Base-by-base conservation (phyloP, 768 basidiomycete genomes). In the Bullera alba region DNA sequence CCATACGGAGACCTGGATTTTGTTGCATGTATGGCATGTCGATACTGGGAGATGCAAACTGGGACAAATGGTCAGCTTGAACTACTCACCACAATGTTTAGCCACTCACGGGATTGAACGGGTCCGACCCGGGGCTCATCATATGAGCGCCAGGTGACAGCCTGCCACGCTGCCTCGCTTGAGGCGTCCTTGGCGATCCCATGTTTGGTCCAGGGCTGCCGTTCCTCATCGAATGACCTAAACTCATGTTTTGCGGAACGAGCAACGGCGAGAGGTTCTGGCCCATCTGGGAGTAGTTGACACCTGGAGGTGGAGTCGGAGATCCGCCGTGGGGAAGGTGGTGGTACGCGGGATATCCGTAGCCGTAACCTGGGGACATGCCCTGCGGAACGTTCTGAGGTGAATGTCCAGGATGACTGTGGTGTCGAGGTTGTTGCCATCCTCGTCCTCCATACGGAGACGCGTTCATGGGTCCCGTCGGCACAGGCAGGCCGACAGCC, bases 401-500 rank as follows among this genome's bases (percentile, higher is more conserved):
- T 34, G n/a, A n/a, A n/a, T 34, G 32, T 10, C 10, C 32, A n/a
- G 32, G 32, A 34, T 10, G 32, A n/a, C 32, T 34, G 10, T 10
- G 32, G 32, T 10, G 32, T 34, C 32, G 10, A 10, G 10, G 32
- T 10, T 34, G n/a, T 16, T 21, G 15, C 47, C 47, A 50, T 39
- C 34, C 26, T 16, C 35, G n/a, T 16, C 36, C 28, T 0, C 54
- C 56, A 29, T 50, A 57, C 3, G 57, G 55, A 6, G 56, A 55
- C 5, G 17, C 19, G 42, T 39, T 30, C 47, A 54, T 45, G 53
- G 60, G 48, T 22, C 57, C 50, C 1, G 73, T 61, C 0, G 60
- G 51, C 26, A 90, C 84, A 5, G 88, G 86, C 37, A 96, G 75
- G 12, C 92, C 91, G 56, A 95, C 90, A 74, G 93, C 92, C 70